Conservation (phyloP, 257 asterid species). For the Ilex asprella region DNA sequence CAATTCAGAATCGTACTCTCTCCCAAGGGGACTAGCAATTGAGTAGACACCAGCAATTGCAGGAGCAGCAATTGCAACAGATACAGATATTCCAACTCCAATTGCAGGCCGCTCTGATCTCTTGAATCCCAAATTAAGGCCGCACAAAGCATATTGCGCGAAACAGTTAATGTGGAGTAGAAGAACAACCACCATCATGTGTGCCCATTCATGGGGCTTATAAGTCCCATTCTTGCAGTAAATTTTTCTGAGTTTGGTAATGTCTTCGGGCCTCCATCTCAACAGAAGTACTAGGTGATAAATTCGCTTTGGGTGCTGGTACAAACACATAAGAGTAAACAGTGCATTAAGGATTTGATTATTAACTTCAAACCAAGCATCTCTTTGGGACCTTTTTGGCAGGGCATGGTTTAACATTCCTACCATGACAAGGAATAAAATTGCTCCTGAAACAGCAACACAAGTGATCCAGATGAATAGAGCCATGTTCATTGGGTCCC, state of each 20-base stretch:
- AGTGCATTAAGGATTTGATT: slow-evolving; percentile 1
- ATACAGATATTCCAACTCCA: neutral
- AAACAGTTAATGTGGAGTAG: neutral
- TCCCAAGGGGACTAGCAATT: neutral
- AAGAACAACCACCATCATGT: neutral
- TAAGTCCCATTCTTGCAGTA: slow-evolving; percentile 2
- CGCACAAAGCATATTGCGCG: neutral
- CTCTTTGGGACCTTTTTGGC: neutral
- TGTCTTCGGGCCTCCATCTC: neutral
- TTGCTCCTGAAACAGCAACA: neutral
- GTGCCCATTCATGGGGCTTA: slow-evolving; percentile 2
- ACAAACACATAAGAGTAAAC: neutral
- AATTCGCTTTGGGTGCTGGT: neutral
- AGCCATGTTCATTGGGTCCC: neutral
- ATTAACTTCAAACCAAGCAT: neutral
- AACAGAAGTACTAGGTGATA: neutral
- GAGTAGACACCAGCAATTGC: neutral
- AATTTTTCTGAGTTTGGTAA: neutral
- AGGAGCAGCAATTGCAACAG: neutral
- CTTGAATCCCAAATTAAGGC: neutral
- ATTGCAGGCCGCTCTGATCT: neutral
- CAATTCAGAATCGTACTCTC: neutral
- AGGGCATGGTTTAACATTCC: neutral
- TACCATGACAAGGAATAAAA: slow-evolving; percentile 1
- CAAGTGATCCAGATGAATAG: neutral